Conservation (phyloP, 768 basidiomycete species). For the Naganishia friedmannii region DNA sequence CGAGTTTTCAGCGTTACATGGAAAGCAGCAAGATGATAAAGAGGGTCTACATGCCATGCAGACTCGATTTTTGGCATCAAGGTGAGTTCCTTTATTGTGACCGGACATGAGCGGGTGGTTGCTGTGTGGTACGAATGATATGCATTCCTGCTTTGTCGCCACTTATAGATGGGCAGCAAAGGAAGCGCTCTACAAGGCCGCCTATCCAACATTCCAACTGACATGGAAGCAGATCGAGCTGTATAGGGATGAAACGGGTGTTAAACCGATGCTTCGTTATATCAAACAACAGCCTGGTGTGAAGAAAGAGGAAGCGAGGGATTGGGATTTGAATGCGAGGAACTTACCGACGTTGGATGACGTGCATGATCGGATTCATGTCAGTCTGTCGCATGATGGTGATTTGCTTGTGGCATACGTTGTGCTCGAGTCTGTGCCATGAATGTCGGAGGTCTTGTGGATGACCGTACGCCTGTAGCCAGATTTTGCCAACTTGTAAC, state of each 20-base stretch:
- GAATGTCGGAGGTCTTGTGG: no score
- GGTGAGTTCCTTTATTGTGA: constrained; percentile 7
- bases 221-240: constrained; percentile 28
- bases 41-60: neutral
- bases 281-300: neutral
- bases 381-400: constrained; percentile 27
- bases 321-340: constrained; percentile 4
- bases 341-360: constrained; percentile 16
- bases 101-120: no score
- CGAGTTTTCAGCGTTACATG: constrained; percentile 16
- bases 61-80: constrained; percentile 8
- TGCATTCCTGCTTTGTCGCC: neutral
- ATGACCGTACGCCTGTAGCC: neutral
- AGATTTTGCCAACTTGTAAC: no score
- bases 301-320: neutral
- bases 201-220: constrained; percentile 23
- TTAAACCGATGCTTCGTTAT: constrained; percentile 15
- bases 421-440: constrained; percentile 21
- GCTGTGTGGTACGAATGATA: neutral
- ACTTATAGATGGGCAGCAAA: constrained; percentile 31
- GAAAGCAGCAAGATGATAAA: neutral
- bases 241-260: neutral
- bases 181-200: constrained; percentile 32
- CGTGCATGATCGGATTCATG: constrained; percentile 15
- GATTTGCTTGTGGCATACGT: constrained; percentile 25